A percentile compares a stretch with the other conserved stretches of the same genome.
phyloP scores from a whole-genome alignment of 2,329 filamentous ascomycete genomes.

The Nannizziopsis arthrosporioides region DNA sequence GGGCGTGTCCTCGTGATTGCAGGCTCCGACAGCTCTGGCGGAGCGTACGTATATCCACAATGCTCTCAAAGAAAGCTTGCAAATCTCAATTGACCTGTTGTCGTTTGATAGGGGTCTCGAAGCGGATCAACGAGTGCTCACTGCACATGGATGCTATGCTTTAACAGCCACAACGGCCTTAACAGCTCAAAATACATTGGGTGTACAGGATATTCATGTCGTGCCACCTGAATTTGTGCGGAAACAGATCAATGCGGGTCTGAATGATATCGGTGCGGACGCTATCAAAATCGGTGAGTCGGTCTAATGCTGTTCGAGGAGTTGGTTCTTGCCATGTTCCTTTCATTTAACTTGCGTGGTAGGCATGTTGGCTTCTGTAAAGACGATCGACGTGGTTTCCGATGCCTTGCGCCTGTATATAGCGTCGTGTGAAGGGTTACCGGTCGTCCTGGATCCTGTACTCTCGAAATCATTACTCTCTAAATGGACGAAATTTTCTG shows the following conservation, averaged over 20 bases:
- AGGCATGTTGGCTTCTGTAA: conserved; percentile 73
- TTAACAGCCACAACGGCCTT: conserved; percentile 92
- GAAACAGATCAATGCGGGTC: conserved; percentile 73
- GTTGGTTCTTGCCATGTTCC: not conserved
- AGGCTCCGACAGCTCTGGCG: conserved; percentile 81
- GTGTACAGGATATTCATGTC: conserved; percentile 69
- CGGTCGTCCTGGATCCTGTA: conserved; percentile 65
- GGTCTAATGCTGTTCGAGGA: not conserved
- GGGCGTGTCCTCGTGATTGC: conserved; percentile 66
- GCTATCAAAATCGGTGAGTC: conserved; percentile 77
- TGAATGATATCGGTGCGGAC: conserved; percentile 75
- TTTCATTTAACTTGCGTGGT: conserved; percentile 6
- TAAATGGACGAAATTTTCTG: conserved; percentile 13
- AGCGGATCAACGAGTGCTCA: conserved; percentile 88
- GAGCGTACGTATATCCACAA: conserved; percentile 53
- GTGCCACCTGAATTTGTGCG: conserved; percentile 66
- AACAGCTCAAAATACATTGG: conserved; percentile 88
- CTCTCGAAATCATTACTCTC: not conserved
- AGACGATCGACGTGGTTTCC: conserved; percentile 58
- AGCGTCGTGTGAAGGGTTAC: conserved; percentile 43
- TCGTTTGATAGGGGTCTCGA: conserved; percentile 61
- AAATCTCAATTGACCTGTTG: conserved; percentile 6
- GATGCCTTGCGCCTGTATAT: conserved; percentile 50
- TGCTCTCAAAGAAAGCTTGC: not conserved
- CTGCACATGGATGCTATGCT: conserved; percentile 84